phyloP scores from a whole-genome alignment of 148 eudicot species.

The Rhododendron henanense region DNA sequence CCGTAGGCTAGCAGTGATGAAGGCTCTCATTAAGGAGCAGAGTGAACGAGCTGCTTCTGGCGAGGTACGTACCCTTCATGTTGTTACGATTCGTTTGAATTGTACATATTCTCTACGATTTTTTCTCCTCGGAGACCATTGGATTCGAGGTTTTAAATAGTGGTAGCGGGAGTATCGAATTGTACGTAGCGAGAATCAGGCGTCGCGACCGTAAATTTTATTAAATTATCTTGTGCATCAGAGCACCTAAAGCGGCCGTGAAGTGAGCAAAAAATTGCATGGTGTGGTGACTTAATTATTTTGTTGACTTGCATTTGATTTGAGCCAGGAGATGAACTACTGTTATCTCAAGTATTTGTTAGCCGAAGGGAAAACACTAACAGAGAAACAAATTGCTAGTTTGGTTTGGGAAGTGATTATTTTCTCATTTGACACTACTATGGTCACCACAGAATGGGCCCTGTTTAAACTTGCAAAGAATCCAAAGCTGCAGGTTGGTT shows the following conservation, averaged over 20 bases:
- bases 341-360: conserved; percentile 60
- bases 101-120: not conserved
- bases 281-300: not conserved
- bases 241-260: too few relatives aligned
- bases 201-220: too few relatives aligned
- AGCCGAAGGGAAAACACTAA: conserved; percentile 46
- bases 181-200: too few relatives aligned
- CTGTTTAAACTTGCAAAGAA: conserved; percentile 78
- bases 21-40: conserved; percentile 56
- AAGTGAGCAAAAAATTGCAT: not conserved
- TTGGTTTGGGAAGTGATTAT: conserved; percentile 81
- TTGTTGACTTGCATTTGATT: not conserved
- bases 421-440: conserved; percentile 78
- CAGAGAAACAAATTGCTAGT: conserved; percentile 64
- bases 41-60: conserved; percentile 29
- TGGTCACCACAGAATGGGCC: conserved; percentile 84
- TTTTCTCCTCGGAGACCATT: too few relatives aligned
- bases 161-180: too few relatives aligned
- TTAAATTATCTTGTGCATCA: too few relatives aligned
- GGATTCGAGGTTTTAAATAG: too few relatives aligned
- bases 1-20: conserved; percentile 69
- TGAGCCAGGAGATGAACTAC: conserved; percentile 41
- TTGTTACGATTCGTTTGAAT: not conserved
- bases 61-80: conserved; percentile 29
- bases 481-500: conserved; percentile 61